These are phyloP conservation scores for Xylariaceae sp. DNA, from an alignment of 2,329 filamentous ascomycete species.

Conservation along the genomic window DNA sequence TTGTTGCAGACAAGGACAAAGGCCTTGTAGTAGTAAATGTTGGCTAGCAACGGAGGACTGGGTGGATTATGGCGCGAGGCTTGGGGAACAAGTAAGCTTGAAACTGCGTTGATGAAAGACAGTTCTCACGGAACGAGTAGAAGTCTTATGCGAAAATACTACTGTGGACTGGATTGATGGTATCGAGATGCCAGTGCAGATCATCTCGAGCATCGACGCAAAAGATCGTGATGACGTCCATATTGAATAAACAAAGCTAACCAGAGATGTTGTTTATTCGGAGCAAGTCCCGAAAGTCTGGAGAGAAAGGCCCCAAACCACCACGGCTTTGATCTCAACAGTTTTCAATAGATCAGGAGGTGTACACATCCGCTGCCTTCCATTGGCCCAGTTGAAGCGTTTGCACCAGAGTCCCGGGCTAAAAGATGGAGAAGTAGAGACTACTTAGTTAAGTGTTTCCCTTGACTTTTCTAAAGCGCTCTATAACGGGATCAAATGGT, in stretches of 20 bases:
- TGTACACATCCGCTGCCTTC: too few species aligned
- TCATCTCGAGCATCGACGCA: not conserved
- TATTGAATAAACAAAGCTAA: not conserved
- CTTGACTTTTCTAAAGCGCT: not conserved
- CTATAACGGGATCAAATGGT: not conserved
- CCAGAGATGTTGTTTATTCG: not conserved
- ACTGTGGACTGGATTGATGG: conserved; percentile 1
- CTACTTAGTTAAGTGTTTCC: too few species aligned
- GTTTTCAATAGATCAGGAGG: too few species aligned
- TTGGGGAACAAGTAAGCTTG: too few species aligned
- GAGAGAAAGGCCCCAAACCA: conserved; percentile 1
- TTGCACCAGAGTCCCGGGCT: too few species aligned
- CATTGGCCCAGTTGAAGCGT: too few species aligned
- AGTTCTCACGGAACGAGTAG: too few species aligned
- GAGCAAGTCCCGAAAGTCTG: not conserved
- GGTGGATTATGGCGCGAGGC: too few species aligned
- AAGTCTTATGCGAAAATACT: conserved; percentile 6
- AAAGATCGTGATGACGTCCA: not conserved
- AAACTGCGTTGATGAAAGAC: too few species aligned
- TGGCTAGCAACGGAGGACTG: too few species aligned
- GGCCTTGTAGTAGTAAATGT: not conserved
- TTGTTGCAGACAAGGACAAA: conserved; percentile 11
- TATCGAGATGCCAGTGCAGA: conserved; percentile 14
- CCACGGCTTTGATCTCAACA: too few species aligned
- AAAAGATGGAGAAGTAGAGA: too few species aligned